These are phyloP conservation scores for Ulota crispa DNA, from an alignment of 225 moss, liverwort and hornwort genomes.

Conservation along the genomic window DNA sequence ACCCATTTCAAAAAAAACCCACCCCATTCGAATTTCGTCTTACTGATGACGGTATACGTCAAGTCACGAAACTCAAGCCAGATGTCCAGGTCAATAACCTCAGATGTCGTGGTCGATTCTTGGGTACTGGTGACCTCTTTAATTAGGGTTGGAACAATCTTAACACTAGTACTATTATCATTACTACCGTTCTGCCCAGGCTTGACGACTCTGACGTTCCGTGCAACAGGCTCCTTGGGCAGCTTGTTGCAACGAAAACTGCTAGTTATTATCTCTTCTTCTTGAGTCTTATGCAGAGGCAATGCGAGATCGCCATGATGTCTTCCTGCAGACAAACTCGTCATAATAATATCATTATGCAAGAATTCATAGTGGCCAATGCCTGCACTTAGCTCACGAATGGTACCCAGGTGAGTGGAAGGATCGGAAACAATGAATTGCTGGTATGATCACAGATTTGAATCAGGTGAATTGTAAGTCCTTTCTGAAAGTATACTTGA, in stretches of 20 bases:
- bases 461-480: neutral
- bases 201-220: neutral
- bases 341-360: neutral
- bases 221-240: conserved; percentile 1
- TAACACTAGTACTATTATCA: neutral
- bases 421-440: neutral
- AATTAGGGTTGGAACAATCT: neutral
- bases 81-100: conserved; percentile 38
- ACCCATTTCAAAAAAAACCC: conserved; percentile 12
- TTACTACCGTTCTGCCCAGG: neutral
- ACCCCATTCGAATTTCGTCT: conserved; percentile 37
- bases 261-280: neutral
- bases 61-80: conserved; percentile 80
- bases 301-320: conserved; percentile 15
- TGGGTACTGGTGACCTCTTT: conserved; percentile 6
- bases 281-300: neutral
- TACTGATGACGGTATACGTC: conserved; percentile 63
- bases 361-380: neutral
- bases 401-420: neutral
- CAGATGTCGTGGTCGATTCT: conserved; percentile 1
- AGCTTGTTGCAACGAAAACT: conserved; percentile 11
- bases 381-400: neutral
- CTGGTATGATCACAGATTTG: neutral
- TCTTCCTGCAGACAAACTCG: conserved; percentile 15
- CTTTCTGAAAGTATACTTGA: neutral